Base-by-base conservation (phyloP, 2,329 filamentous ascomycete species). In the Triangularia verruculosa region DNA sequence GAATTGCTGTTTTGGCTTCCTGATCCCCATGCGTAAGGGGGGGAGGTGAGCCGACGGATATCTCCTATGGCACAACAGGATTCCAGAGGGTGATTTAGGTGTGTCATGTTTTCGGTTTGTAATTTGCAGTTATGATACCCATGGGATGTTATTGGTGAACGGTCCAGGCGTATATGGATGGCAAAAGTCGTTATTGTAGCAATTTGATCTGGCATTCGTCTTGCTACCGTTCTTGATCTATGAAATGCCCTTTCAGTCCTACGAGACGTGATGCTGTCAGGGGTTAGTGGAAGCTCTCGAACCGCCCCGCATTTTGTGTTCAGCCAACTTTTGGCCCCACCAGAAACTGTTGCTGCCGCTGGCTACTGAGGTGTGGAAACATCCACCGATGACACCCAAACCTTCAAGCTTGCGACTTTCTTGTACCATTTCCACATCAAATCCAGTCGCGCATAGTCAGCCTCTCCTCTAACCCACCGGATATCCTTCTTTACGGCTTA, bases 1-100 rank as follows among this genome's bases (percentile, higher is more conserved):
- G 93, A 97, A 61, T 80, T 92, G 65, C 78, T 91, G 20, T 91
- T 93, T 70, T 93, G 90, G 90, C 76, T 91, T 34, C 90, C 90
- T 1, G 89, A 92, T 73, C 84, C 86, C 52, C 81, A 85, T 70
- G 77, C 78, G 7, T 86, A 76, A 56, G 22, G 39, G 39, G n/a
- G 39, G 9, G 39, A 47, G 13, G 39, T 47, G n/a, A 17, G n/a
- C n/a, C 2, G 39, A 47, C 5, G 39, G 20, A 17, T 47, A 9
- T 20, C 20, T 47, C 39, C 20, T 20, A 39, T 39, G 34, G 34
- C 34, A 39, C 2, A 15, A 39, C 13, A n/a, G 6, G 39, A 47
- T 47, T 4, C 15, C 34, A 17, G 39, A 47, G 9, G n/a, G 6
- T n/a, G n/a, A n/a, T n/a, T 20, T 47, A 47, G 32, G 17, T 28